phyloP scores from a whole-genome alignment of 2,329 filamentous ascomycete species.

The Penicillium polonicum region DNA sequence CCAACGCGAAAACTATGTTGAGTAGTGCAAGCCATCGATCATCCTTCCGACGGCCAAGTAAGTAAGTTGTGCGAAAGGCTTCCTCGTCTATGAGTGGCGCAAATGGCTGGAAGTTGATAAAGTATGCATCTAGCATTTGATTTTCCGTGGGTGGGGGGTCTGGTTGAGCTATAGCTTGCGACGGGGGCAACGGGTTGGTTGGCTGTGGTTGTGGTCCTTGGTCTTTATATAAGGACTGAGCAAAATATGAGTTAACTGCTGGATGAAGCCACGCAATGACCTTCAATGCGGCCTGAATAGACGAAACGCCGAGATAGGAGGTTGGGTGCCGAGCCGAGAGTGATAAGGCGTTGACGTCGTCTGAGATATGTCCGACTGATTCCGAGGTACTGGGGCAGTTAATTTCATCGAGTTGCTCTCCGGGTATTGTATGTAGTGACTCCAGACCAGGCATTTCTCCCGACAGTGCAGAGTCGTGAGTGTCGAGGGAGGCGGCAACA shows the following conservation, averaged over 20 bases:
- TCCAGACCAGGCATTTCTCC: slow-evolving; percentile 51
- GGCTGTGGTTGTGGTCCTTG: not conserved
- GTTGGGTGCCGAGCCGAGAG: slow-evolving; percentile 57
- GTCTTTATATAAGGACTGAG: slow-evolving; percentile 32
- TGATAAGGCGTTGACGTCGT: slow-evolving; percentile 68
- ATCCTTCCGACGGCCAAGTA: slow-evolving; percentile 62
- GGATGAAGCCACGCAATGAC: slow-evolving; percentile 60
- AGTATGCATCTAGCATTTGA: slow-evolving; percentile 68
- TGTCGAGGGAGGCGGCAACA: slow-evolving; percentile 43
- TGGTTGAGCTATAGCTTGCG: not conserved
- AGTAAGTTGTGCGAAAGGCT: slow-evolving; percentile 62
- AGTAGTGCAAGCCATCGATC: slow-evolving; percentile 66
- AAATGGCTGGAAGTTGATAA: slow-evolving; percentile 67
- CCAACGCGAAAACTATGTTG: slow-evolving; percentile 73
- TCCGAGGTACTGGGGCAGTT: slow-evolving; percentile 52
- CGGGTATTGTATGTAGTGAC: slow-evolving; percentile 67
- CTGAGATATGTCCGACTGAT: slow-evolving; percentile 59
- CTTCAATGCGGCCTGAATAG: slow-evolving; percentile 68
- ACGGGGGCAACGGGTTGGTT: slow-evolving; percentile 28
- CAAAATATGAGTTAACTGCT: slow-evolving; percentile 44
- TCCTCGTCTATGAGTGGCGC: slow-evolving; percentile 70
- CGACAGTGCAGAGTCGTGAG: slow-evolving; percentile 32
- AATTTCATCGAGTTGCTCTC: slow-evolving; percentile 47
- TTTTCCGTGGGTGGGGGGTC: slow-evolving; percentile 56
- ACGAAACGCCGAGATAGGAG: slow-evolving; percentile 71